Conservation (phyloP, 495 filamentous ascomycete genomes). For the Venustampulla echinocandica region DNA sequence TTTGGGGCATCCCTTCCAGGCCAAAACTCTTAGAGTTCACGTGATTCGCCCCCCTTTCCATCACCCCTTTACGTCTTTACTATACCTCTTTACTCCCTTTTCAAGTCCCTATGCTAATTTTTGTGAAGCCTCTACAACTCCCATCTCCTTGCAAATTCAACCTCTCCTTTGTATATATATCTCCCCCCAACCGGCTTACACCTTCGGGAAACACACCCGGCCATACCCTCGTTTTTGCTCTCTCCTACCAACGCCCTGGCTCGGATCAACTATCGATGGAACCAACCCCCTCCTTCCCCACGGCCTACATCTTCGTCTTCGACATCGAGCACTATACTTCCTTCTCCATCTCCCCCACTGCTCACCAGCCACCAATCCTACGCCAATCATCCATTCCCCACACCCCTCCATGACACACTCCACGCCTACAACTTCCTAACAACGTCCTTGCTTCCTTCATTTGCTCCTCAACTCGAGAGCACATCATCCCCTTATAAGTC, state of each 20-base stretch:
- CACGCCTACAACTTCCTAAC: slow-evolving; percentile 34
- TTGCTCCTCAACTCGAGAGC: background rate
- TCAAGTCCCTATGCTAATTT: slow-evolving; percentile 5
- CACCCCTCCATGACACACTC: slow-evolving; percentile 38
- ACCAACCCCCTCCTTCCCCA: slow-evolving; percentile 7
- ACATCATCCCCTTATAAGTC: background rate
- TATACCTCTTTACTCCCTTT: slow-evolving; percentile 7
- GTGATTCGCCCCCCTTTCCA: background rate
- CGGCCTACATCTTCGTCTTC: slow-evolving; percentile 1
- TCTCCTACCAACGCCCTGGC: slow-evolving; percentile 8
- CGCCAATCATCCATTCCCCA: slow-evolving; percentile 26
- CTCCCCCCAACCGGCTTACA: slow-evolving; percentile 16
- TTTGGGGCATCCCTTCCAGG: no score
- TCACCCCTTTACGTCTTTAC: slow-evolving; percentile 4
- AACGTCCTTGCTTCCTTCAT: background rate
- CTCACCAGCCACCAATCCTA: slow-evolving; percentile 2
- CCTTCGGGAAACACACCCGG: slow-evolving; percentile 1
- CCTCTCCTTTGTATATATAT: slow-evolving; percentile 13
- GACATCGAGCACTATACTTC: background rate
- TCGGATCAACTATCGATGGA: slow-evolving; percentile 22
- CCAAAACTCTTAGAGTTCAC: no score
- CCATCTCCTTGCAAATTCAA: slow-evolving; percentile 4
- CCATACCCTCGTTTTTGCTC: slow-evolving; percentile 11
- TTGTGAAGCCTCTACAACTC: slow-evolving; percentile 14
- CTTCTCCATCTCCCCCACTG: slow-evolving; percentile 9